Conservation (phyloP, 257 asterid species). For the Petunia axillaris region DNA sequence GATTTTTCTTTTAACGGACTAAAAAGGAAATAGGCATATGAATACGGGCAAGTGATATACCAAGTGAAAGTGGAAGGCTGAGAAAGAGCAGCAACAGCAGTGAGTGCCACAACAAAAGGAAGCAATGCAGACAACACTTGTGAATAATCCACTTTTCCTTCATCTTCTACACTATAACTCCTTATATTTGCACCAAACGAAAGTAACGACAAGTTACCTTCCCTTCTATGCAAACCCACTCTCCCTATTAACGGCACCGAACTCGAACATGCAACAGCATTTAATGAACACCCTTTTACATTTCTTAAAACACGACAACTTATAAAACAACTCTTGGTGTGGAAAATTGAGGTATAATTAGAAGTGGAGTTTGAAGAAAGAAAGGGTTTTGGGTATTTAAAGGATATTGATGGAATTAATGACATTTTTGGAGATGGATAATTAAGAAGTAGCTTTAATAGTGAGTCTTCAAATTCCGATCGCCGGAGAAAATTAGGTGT, state of each 20-base stretch:
- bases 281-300: slow-evolving; percentile 35
- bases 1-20: too few species aligned
- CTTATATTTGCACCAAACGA: slow-evolving; percentile 65
- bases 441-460: not conserved
- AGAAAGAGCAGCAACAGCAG: slow-evolving; percentile 86
- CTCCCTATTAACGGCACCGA: slow-evolving; percentile 74
- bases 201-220: slow-evolving; percentile 73
- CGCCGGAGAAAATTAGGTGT: slow-evolving; percentile 29
- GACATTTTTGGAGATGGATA: slow-evolving; percentile 28
- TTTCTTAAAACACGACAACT: not conserved
- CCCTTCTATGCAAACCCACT: slow-evolving; percentile 82
- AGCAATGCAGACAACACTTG: slow-evolving; percentile 76
- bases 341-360: slow-evolving; percentile 24
- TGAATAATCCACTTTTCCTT: slow-evolving; percentile 58
- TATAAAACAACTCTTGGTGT: slow-evolving; percentile 17
- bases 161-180: slow-evolving; percentile 38
- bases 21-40: too few species aligned
- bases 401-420: slow-evolving; percentile 29
- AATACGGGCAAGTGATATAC: slow-evolving; percentile 34
- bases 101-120: slow-evolving; percentile 86
- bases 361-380: slow-evolving; percentile 28
- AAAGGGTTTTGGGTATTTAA: slow-evolving; percentile 27
- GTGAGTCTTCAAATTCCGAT: not conserved
- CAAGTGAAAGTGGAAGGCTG: slow-evolving; percentile 95
- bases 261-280: slow-evolving; percentile 66